Percentiles rank a stretch among this genome's conserved stretches.
These are phyloP conservation scores for Durotheca rogersii DNA, from an alignment of 495 filamentous ascomycete species.

Conservation along the genomic window DNA sequence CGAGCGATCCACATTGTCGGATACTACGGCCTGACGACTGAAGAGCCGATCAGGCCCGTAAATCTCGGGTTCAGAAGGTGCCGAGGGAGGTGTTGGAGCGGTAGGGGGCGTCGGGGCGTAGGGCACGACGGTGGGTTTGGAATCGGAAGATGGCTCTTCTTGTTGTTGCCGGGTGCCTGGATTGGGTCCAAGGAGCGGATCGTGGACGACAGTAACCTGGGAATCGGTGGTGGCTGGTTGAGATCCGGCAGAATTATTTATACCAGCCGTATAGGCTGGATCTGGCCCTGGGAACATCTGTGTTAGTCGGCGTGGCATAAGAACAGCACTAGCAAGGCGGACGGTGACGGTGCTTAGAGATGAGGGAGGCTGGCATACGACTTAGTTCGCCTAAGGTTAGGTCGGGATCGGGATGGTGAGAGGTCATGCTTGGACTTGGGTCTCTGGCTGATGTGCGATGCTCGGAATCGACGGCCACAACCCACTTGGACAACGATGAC, in stretches of 20 bases:
- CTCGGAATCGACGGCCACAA: slow-evolving; percentile 13
- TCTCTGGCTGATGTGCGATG: slow-evolving; percentile 6
- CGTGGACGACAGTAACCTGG: slow-evolving; percentile 21
- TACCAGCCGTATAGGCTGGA: not conserved
- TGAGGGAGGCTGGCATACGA: slow-evolving; percentile 12
- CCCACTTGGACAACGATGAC: slow-evolving; percentile 19
- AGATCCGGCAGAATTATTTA: slow-evolving; percentile 2
- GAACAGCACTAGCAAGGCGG: too few relatives aligned
- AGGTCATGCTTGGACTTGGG: slow-evolving; percentile 15
- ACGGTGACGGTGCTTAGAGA: too few relatives aligned
- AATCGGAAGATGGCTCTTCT: slow-evolving; percentile 18
- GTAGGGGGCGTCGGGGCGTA: slow-evolving; percentile 37
- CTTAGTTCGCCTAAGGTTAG: slow-evolving; percentile 15
- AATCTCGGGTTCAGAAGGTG: slow-evolving; percentile 38
- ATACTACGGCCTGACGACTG: slow-evolving; percentile 17
- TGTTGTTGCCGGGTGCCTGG: not conserved
- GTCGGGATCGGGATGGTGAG: slow-evolving; percentile 3
- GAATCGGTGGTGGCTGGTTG: slow-evolving; percentile 19
- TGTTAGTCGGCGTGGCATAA: too few relatives aligned
- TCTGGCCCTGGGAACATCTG: slow-evolving; percentile 20
- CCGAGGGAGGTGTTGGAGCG: slow-evolving; percentile 34
- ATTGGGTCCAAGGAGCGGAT: slow-evolving; percentile 16
- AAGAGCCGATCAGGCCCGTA: slow-evolving; percentile 40
- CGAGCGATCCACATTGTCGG: slow-evolving; percentile 26
- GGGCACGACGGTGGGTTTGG: slow-evolving; percentile 33